Conservation (phyloP, 192 early-diverging fungal genomes). For the Coemansia sp. region DNA sequence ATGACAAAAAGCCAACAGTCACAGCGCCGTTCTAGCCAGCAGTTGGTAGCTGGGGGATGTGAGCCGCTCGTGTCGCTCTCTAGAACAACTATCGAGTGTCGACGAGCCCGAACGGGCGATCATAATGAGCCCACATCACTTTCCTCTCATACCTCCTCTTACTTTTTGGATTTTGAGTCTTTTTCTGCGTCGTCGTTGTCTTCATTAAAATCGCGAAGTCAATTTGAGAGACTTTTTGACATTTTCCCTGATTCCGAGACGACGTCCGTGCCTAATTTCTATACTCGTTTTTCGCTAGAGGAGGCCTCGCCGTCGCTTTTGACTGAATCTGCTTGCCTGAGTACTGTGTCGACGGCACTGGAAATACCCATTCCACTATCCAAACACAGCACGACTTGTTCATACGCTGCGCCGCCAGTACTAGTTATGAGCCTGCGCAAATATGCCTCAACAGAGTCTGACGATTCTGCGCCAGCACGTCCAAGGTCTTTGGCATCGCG, state of each 20-base stretch:
- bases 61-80: slow-evolving; percentile 46
- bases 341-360: background rate
- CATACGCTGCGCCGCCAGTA: slow-evolving; percentile 25
- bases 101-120: slow-evolving; percentile 13
- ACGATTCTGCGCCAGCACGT: background rate
- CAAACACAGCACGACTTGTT: background rate
- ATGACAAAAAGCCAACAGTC: background rate
- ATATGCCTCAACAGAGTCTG: slow-evolving; percentile 15
- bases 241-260: slow-evolving; percentile 22
- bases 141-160: slow-evolving; percentile 25
- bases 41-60: slow-evolving; percentile 10
- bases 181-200: slow-evolving; percentile 22
- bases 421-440: slow-evolving; percentile 40
- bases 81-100: slow-evolving; percentile 41
- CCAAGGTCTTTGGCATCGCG: slow-evolving; percentile 27
- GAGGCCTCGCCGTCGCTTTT: background rate
- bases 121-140: slow-evolving; percentile 4
- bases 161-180: slow-evolving; percentile 33
- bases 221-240: slow-evolving; percentile 39
- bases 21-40: slow-evolving; percentile 1
- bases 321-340: slow-evolving; percentile 1
- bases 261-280: background rate
- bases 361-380: background rate
- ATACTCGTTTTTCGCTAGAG: slow-evolving; percentile 23
- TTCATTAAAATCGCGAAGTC: slow-evolving; percentile 20